phyloP scores from a whole-genome alignment of 495 filamentous ascomycete genomes.

The Staphylotrichum tortipilum region DNA sequence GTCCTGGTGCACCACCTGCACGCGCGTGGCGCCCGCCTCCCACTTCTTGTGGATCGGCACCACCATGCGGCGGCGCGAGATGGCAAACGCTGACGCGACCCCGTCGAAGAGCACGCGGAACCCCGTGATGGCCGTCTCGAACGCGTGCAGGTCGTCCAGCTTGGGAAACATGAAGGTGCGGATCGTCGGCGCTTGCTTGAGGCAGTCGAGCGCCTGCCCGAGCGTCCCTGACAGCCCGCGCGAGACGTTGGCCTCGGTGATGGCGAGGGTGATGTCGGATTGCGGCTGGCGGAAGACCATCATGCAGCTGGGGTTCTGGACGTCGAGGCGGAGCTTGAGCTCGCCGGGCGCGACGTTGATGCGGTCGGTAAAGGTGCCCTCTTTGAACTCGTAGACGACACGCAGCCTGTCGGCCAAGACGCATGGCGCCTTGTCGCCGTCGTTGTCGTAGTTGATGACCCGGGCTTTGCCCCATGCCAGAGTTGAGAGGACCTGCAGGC shows the following conservation, averaged over 20 bases:
- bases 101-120: conserved; percentile 69
- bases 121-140: conserved; percentile 69
- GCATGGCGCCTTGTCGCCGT: conserved; percentile 41
- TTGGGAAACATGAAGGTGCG: conserved; percentile 47
- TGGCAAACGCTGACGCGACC: conserved; percentile 62
- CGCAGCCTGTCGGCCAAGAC: conserved; percentile 63
- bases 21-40: conserved; percentile 63
- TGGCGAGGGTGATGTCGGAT: conserved; percentile 57
- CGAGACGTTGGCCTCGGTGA: conserved; percentile 53
- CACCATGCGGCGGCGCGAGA: conserved; percentile 75
- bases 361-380: conserved; percentile 63
- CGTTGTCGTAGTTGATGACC: conserved; percentile 50
- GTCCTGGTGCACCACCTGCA: conserved; percentile 70
- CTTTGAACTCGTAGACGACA: conserved; percentile 56
- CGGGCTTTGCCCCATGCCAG: conserved; percentile 39
- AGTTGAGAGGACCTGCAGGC: conserved; percentile 37
- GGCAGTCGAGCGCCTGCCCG: conserved; percentile 45
- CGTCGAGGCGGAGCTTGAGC: conserved; percentile 53
- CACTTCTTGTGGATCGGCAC: conserved; percentile 89
- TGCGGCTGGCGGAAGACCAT: conserved; percentile 57
- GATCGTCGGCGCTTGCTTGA: conserved; percentile 34
- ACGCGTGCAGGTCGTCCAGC: conserved; percentile 58
- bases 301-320: conserved; percentile 50
- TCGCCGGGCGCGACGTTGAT: conserved; percentile 71
- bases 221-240: conserved; percentile 47